Evolutionary conservation across 2,329 filamentous ascomycete genomes (phyloP).

Genomic region (Colletotrichum horii): DNA sequence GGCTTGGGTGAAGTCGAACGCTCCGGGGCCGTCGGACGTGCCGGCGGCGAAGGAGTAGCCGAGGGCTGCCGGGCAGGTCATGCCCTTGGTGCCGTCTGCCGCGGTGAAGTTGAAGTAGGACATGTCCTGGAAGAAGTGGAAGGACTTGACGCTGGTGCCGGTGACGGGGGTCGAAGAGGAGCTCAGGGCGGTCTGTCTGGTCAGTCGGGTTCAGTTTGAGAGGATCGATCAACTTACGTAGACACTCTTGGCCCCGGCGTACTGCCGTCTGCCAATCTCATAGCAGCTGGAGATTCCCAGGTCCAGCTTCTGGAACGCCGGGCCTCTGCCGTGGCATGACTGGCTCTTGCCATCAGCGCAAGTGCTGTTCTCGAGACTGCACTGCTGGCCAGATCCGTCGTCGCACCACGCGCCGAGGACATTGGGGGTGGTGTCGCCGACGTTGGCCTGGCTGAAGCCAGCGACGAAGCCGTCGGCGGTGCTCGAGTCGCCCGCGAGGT

Average conservation of each 20-base stretch:
- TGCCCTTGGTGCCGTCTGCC: constrained; percentile 72
- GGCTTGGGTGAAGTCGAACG: constrained; percentile 93
- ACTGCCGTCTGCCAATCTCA: constrained; percentile 79
- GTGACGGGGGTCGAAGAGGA: constrained; percentile 53
- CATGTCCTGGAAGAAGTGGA: constrained; percentile 88
- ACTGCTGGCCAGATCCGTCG: constrained; percentile 75
- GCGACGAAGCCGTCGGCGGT: constrained; percentile 78
- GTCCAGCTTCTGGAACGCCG: constrained; percentile 70
- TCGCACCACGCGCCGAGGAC: constrained; percentile 89
- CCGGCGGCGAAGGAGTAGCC: constrained; percentile 94
- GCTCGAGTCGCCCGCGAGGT: constrained; percentile 56
- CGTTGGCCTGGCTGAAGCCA: constrained; percentile 90
- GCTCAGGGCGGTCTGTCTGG: constrained; percentile 58
- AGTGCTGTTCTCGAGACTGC: constrained; percentile 82
- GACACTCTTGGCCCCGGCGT: constrained; percentile 56
- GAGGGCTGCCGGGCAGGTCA: constrained; percentile 84
- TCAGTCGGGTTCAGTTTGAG: constrained; percentile 22
- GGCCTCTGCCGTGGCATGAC: constrained; percentile 76
- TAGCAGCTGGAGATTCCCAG: constrained; percentile 76
- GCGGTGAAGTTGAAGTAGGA: constrained; percentile 75
- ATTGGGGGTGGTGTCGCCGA: constrained; percentile 91
- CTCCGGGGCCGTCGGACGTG: constrained; percentile 88
- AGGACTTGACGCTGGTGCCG: constrained; percentile 74
- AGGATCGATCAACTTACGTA: constrained; percentile 38
- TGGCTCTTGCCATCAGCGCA: constrained; percentile 75